Evolutionary conservation across 805 yeast genomes (phyloP).

Genomic region (Wickerhamiella australiensis): DNA sequence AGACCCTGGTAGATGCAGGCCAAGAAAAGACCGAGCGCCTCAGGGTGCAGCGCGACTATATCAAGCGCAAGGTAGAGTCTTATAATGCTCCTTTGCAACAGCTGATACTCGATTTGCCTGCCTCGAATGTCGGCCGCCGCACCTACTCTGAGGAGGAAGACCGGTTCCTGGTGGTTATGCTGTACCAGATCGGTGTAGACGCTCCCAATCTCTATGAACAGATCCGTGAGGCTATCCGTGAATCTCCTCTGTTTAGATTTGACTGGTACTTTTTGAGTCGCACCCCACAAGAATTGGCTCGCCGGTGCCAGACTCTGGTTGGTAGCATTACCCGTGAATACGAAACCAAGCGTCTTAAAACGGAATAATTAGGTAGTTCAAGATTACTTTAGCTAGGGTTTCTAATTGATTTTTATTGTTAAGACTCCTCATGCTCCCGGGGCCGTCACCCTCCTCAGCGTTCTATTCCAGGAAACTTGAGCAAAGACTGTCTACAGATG

Average conservation of each 20-base stretch:
- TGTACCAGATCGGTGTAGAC: conserved; percentile 72
- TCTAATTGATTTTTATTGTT: not conserved
- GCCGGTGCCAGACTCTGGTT: conserved; percentile 72
- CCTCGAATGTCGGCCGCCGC: conserved; percentile 49
- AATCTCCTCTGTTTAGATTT: conserved; percentile 66
- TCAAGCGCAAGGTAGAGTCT: conserved; percentile 60
- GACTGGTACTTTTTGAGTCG: conserved; percentile 82
- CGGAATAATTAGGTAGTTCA: not conserved
- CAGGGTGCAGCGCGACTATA: conserved; percentile 61
- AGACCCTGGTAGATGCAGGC: conserved; percentile 73
- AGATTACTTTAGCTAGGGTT: not conserved
- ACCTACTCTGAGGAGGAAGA: conserved; percentile 84
- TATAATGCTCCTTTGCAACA: conserved; percentile 73
- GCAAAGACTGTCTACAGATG: no score
- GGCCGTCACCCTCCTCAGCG: no score
- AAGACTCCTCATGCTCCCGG: not conserved
- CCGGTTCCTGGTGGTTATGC: conserved; percentile 67
- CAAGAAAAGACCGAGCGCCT: conserved; percentile 65
- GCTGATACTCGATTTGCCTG: conserved; percentile 57
- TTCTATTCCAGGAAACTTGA: no score
- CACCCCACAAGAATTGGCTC: conserved; percentile 59
- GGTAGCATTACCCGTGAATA: conserved; percentile 61
- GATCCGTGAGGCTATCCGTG: conserved; percentile 61
- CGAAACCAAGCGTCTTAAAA: not conserved
- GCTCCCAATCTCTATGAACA: conserved; percentile 65